Base-by-base conservation (phyloP, 192 early-diverging fungal genomes). In the Geranomyces variabilis region DNA sequence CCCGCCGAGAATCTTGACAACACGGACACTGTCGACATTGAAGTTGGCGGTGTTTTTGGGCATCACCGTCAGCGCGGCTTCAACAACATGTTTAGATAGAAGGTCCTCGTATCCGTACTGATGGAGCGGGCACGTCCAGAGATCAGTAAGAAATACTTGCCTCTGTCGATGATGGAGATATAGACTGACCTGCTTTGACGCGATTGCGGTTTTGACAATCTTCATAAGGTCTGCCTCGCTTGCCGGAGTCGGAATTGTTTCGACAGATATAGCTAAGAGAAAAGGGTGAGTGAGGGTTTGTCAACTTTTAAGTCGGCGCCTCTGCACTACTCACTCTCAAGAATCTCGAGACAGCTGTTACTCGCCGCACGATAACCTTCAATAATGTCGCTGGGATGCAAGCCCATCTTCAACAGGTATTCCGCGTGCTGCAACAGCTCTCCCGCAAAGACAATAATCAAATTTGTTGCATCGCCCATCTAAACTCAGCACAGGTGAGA, bases 1-100 rank as follows among this genome's bases (percentile, higher is more conserved):
- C 58, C 93, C 93, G 76, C 96, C 96, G 80, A 99, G 85, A 63
- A 99, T 91, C 84, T 99, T 99, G 76, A 99, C 96, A 49, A 99
- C 93, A 41, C 96, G 92, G 47, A 99, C 85, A 73, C 88, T 90
- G 78, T 99, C 96, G 49, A 97, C 95, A 74, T 94, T 96, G 84
- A 99, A 99, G 74, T 91, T 88, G 56, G 80, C 75, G 29, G 92
- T 78, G 71, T 90, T 91, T 78, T 92, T 89, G 64, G 96, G 96
- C 95, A 99, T 95, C 66, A 96, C 86, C 53, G 90, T 83, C 33
- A 89, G 69, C 34, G 93, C 90, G 19, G 96, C 96, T 44, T 95
- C 85, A 58, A 88, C 87, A 58, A 99, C 93, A 43, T 96, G 83
- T 29, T 83, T 76, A 9, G 87, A 81, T 43, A 99, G 85, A 63